phyloP scores from a whole-genome alignment of 805 yeast genomes.

The Candida mattraensis region DNA sequence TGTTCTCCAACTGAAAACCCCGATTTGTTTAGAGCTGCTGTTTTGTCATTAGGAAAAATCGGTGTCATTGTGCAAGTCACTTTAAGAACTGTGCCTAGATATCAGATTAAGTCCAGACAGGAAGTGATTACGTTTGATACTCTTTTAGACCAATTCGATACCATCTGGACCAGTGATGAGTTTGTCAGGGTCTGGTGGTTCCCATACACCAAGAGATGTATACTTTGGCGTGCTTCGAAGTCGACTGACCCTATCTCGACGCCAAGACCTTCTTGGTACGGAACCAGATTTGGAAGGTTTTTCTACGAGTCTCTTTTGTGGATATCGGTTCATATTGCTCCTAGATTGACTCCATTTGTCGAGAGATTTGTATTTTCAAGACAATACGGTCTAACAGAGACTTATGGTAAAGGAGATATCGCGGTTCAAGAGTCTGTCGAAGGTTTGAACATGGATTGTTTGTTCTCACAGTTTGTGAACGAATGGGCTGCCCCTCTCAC shows the following conservation, averaged over 20 bases:
- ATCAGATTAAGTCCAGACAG: constrained; percentile 75
- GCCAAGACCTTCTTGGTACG: constrained; percentile 82
- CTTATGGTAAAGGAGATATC: constrained; percentile 53
- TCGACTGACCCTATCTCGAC: constrained; percentile 61
- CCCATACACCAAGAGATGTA: constrained; percentile 84
- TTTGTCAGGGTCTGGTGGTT: constrained; percentile 97
- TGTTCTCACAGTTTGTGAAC: constrained; percentile 89
- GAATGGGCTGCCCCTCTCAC: constrained; percentile 96
- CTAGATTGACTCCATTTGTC: constrained; percentile 77
- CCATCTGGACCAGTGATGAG: constrained; percentile 85
- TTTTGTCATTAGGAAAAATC: constrained; percentile 84
- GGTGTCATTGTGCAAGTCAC: constrained; percentile 89
- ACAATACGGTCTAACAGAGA: constrained; percentile 78
- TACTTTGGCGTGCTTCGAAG: constrained; percentile 87
- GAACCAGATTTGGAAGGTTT: constrained; percentile 72
- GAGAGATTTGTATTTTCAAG: constrained; percentile 83
- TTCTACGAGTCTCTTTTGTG: constrained; percentile 79
- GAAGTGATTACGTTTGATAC: constrained; percentile 80
- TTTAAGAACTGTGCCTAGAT: constrained; percentile 78
- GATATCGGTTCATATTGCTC: constrained; percentile 70
- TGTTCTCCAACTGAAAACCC: constrained; percentile 66
- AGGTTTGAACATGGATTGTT: constrained; percentile 93
- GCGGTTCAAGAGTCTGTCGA: constrained; percentile 81
- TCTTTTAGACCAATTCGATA: constrained; percentile 69
- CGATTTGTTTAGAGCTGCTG: constrained; percentile 75